Conservation (phyloP, 108 stramenopile genomes). For the Stephanodiscus minutulus region DNA sequence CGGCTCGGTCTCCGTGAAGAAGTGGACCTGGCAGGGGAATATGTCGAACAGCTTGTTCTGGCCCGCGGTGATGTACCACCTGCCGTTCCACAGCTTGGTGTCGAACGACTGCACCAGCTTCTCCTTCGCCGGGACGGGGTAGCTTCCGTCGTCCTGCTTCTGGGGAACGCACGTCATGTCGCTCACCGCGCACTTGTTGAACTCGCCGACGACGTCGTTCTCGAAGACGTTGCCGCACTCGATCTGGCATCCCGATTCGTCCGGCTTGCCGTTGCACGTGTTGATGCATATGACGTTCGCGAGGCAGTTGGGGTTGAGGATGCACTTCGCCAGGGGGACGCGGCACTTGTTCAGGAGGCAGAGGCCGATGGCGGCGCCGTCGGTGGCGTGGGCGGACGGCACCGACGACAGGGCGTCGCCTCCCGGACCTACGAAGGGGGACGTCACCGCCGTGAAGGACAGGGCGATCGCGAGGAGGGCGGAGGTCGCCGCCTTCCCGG, state of each 20-base stretch:
- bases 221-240: constrained; percentile 95
- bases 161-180: constrained; percentile 92
- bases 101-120: constrained; percentile 77
- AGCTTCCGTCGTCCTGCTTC: constrained; percentile 87
- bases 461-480: constrained; percentile 58
- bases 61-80: constrained; percentile 94
- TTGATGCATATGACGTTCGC: constrained; percentile 96
- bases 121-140: constrained; percentile 76
- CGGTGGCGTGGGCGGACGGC: constrained; percentile 67
- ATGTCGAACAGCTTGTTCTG: constrained; percentile 92
- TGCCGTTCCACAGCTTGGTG: constrained; percentile 86
- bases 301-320: constrained; percentile 90
- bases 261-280: constrained; percentile 81
- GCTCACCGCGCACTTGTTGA: constrained; percentile 95
- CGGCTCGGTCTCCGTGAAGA: constrained; percentile 89
- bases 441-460: constrained; percentile 36
- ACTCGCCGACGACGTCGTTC: constrained; percentile 94
- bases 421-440: neutral
- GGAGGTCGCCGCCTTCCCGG: constrained; percentile 42
- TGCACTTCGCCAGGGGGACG: constrained; percentile 81
- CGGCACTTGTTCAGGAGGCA: constrained; percentile 82
- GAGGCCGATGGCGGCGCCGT: constrained; percentile 70
- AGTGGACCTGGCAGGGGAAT: constrained; percentile 98
- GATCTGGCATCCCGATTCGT: constrained; percentile 94
- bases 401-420: constrained; percentile 6